phyloP scores from a whole-genome alignment of 83 land plant genomes.

The Isoetes engelmannii region DNA sequence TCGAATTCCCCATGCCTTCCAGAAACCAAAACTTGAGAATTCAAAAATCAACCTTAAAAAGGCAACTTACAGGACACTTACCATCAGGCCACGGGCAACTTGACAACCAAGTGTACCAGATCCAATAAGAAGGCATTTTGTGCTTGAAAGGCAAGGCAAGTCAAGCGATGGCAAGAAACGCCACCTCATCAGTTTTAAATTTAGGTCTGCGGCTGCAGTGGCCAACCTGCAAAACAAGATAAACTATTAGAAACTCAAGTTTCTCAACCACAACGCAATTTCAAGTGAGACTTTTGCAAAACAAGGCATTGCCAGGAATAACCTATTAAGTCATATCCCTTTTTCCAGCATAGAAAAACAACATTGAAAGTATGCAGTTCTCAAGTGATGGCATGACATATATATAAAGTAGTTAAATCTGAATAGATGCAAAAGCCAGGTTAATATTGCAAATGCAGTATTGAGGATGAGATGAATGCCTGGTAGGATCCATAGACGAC shows the following conservation, averaged over 20 bases:
- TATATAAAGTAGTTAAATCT: too few species aligned
- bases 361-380: background rate
- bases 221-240: constrained; percentile 58
- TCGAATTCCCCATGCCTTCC: constrained; percentile 94
- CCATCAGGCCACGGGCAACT: constrained; percentile 95
- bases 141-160: constrained; percentile 35
- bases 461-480: constrained; percentile 23
- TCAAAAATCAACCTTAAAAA: background rate
- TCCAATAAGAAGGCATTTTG: constrained; percentile 87
- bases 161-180: constrained; percentile 76
- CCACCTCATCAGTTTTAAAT: constrained; percentile 97
- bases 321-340: background rate
- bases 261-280: too few species aligned
- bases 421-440: too few species aligned
- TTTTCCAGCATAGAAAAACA: too few species aligned
- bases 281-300: too few species aligned
- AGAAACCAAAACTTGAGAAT: background rate
- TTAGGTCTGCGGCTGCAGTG: constrained; percentile 81
- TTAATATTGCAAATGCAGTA: too few species aligned
- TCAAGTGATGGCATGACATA: too few species aligned
- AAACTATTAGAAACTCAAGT: background rate
- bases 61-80: constrained; percentile 31
- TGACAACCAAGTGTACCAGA: constrained; percentile 99
- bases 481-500: constrained; percentile 79
- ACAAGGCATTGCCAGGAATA: too few species aligned